These are phyloP conservation scores for Cryoendolithus antarcticus DNA, from an alignment of 2,329 filamentous ascomycete genomes.

Conservation along the genomic window DNA sequence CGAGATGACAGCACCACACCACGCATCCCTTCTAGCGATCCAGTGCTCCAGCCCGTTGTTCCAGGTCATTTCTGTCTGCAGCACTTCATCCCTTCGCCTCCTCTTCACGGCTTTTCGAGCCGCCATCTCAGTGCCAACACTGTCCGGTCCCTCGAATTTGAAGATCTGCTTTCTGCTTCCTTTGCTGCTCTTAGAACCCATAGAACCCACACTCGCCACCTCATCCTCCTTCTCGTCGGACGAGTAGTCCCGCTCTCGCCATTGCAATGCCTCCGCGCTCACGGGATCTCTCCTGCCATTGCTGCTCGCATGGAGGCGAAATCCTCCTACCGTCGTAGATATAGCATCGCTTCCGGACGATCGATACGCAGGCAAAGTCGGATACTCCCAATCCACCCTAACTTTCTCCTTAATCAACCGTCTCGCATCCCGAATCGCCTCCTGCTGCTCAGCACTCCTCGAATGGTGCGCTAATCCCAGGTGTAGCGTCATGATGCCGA, in stretches of 20 bases:
- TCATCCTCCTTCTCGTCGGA: conserved; percentile 19
- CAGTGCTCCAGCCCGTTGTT: conserved; percentile 77
- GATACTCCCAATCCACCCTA: conserved; percentile 35
- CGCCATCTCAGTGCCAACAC: conserved; percentile 26
- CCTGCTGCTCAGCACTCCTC: conserved; percentile 16
- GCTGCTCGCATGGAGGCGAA: conserved; percentile 2
- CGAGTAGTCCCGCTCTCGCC: conserved; percentile 33
- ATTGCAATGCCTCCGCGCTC: conserved; percentile 23
- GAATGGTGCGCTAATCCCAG: conserved; percentile 15
- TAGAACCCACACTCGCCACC: conserved; percentile 5
- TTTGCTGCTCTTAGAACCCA: conserved; percentile 9
- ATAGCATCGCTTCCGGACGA: too few relatives aligned
- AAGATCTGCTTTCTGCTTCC: conserved; percentile 16
- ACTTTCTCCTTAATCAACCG: conserved; percentile 30
- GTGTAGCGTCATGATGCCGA: conserved; percentile 17
- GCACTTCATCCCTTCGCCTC: conserved; percentile 23
- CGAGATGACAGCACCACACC: conserved; percentile 55
- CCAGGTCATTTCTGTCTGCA: conserved; percentile 43
- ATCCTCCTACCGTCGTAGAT: too few relatives aligned
- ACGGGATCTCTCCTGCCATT: conserved; percentile 13
- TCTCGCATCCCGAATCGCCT: conserved; percentile 30
- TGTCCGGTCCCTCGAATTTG: conserved; percentile 34
- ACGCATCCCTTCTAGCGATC: conserved; percentile 62
- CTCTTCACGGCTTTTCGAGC: conserved; percentile 20
- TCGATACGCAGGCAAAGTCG: conserved; percentile 19